Percentiles rank a stretch among this genome's conserved stretches.
These are phyloP conservation scores for Micromonas pusilla DNA, from an alignment of 139 green algal species.

Conservation along the genomic window DNA sequence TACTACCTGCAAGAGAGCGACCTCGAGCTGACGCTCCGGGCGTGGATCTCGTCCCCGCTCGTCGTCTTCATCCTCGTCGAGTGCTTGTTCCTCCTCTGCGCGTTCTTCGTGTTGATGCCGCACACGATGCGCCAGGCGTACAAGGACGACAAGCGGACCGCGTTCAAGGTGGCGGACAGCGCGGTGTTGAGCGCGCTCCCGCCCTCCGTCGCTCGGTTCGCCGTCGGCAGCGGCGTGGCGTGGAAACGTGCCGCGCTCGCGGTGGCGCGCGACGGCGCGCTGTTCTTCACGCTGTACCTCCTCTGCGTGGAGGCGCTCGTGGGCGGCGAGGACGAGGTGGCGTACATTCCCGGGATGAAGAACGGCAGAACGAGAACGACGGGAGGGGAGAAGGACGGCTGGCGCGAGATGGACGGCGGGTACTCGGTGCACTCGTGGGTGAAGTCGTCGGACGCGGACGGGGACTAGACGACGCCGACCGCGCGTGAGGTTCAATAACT, in stretches of 20 bases:
- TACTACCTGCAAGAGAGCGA: not conserved
- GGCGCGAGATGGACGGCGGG: not conserved
- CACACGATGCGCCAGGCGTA: not conserved
- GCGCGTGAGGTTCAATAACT: no score
- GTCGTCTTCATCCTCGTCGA: conserved; percentile 6
- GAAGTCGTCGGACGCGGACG: no score
- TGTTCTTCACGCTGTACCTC: conserved; percentile 10
- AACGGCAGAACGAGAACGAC: not conserved
- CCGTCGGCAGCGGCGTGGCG: not conserved
- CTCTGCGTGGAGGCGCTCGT: not conserved
- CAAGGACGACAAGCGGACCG: not conserved
- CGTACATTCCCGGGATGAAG: not conserved
- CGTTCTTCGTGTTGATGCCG: conserved; percentile 9
- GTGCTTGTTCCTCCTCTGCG: not conserved
- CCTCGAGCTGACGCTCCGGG: not conserved
- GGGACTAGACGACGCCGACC: no score
- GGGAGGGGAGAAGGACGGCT: not conserved
- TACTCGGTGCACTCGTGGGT: not conserved
- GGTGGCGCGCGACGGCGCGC: not conserved
- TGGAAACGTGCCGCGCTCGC: not conserved
- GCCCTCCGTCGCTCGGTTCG: not conserved
- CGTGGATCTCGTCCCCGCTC: not conserved
- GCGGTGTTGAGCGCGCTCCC: not conserved
- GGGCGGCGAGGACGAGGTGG: not conserved
- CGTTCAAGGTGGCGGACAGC: not conserved